Evolutionary conservation across 306 rosid genomes (phyloP), one percentile per base, ranked within the genome.

Genomic region (Prunus salicina): DNA sequence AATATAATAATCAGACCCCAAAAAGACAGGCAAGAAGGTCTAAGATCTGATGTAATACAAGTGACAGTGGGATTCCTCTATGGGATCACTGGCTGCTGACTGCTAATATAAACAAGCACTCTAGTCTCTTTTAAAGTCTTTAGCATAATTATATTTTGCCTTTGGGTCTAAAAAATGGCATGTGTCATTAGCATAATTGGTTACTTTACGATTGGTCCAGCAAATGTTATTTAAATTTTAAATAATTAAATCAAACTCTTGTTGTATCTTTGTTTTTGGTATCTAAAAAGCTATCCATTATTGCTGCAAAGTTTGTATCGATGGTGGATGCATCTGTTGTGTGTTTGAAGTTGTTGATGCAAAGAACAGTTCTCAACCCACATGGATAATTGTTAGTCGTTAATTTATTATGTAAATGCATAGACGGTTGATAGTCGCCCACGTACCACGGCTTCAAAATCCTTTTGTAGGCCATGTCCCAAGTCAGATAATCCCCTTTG

Each of bases 21-120:
- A 50, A 32, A 18, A 12, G 82, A 75, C 75, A 32, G 34, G 30
- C 28, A 69, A 34, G 65, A 30, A 51, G 78, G 80, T 86, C 78
- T 61, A 75, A 89, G 72, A 66, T 62, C 65, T 76, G 86, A 90
- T 81, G 81, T 47, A 55, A 66, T 47, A 25, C 87, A 86, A 68
- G 63, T 86, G 90, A 87, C 85, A 81, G 76, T 82, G 86, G 84
- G 86, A 78, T 76, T 81, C 86, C 69, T 73, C 74, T 55, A 30
- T 47, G 69, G 63, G 5, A 52, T 77, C 67, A 81, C 67, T 67
- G 89, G 76, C 79, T 72, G 76, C 80, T 82, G 53, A 57, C 53
- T 22, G 25, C 43, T 34, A 61, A 19, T 60, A 45, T 60, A 73
- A 73, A 73, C 56, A 60, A 58, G 38, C 13, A 56, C 53, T 12